phyloP scores from a whole-genome alignment of 148 eudicot genomes.

The Vaccinium corymbosum region DNA sequence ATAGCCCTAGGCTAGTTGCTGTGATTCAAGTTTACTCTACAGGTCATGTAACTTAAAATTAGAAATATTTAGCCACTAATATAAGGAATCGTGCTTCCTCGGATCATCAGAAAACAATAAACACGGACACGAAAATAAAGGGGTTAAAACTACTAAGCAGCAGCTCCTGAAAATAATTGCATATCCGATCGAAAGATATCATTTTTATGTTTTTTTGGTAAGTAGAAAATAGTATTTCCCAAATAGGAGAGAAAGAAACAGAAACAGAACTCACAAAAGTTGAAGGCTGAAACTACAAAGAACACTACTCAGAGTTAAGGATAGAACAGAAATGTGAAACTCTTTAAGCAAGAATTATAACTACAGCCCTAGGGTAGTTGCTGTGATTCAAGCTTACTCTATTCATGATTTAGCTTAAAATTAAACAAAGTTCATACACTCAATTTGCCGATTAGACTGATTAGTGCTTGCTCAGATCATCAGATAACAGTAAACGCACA shows the following conservation, averaged over 20 bases:
- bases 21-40: background rate
- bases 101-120: background rate
- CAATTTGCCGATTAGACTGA: background rate
- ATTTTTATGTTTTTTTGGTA: background rate
- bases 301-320: background rate
- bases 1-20: background rate
- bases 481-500: background rate
- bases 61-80: background rate
- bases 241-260: background rate
- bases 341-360: background rate
- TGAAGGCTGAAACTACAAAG: background rate
- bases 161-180: background rate
- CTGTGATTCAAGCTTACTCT: background rate
- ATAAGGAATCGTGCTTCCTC: background rate
- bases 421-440: constrained; percentile 7
- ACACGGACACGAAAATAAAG: background rate
- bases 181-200: background rate
- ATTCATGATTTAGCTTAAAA: background rate
- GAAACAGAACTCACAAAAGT: background rate
- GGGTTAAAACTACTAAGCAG: background rate
- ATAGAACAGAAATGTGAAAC: constrained; percentile 7
- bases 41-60: background rate
- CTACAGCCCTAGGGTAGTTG: background rate
- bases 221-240: background rate
- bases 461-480: background rate